phyloP scores from a whole-genome alignment of 2,329 filamentous ascomycete species.

The Talaromyces sp. region DNA sequence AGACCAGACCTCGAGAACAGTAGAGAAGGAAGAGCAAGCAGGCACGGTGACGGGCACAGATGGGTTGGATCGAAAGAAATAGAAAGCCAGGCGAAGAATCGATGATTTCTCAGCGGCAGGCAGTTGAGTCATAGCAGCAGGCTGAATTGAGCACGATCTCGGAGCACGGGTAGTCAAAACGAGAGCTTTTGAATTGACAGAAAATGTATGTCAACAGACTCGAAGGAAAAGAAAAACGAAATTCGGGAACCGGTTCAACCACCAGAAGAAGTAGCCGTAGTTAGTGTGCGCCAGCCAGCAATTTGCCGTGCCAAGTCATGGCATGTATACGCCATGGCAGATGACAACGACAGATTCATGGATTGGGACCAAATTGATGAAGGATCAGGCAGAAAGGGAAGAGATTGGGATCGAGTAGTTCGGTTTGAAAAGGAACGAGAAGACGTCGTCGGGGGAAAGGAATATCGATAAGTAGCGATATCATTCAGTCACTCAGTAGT shows the following conservation, averaged over 20 bases:
- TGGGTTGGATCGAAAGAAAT: background rate
- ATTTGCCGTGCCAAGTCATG: constrained; percentile 8
- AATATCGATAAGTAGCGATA: background rate
- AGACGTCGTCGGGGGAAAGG: background rate
- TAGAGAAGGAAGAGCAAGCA: background rate
- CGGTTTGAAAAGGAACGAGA: background rate
- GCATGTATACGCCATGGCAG: background rate
- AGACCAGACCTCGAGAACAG: background rate
- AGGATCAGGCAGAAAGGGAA: background rate
- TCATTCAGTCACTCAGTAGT: background rate
- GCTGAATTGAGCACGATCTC: background rate
- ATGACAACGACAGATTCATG: background rate
- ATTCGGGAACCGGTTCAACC: background rate
- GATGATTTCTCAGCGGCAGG: background rate
- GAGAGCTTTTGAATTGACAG: background rate
- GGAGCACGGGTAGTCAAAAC: background rate
- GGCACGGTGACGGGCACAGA: background rate
- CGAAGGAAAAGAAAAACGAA: background rate
- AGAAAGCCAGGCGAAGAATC: background rate
- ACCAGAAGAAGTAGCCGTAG: background rate
- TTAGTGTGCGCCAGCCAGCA: constrained; percentile 4
- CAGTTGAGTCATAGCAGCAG: background rate
- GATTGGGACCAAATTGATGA: background rate
- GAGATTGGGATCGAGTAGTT: background rate
- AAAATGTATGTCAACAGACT: background rate